Evolutionary conservation across 345 rosid genomes (phyloP).

Genomic region (Salix purpurea): DNA sequence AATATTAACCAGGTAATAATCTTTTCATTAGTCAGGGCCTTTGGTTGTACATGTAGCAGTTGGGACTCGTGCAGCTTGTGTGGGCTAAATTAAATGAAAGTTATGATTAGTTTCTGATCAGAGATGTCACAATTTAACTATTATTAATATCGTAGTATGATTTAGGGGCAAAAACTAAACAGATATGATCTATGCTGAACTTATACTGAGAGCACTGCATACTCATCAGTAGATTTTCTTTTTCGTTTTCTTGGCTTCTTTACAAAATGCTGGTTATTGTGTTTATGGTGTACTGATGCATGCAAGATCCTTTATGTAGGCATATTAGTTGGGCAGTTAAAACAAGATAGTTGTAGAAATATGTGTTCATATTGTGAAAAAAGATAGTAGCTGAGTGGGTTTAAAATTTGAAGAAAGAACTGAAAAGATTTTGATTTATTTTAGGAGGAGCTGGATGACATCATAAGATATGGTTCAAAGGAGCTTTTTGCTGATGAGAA

Average conservation of each 20-base stretch:
- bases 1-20: conserved; percentile 83
- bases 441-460: conserved; percentile 97
- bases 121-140: not conserved
- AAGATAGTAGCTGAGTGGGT: not conserved
- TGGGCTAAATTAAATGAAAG: not conserved
- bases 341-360: not conserved
- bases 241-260: not conserved
- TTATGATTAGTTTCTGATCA: not conserved
- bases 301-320: not conserved
- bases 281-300: not conserved
- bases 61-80: not conserved
- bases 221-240: not conserved
- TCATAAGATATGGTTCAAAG: conserved; percentile 94
- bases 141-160: not conserved
- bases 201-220: not conserved
- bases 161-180: not conserved
- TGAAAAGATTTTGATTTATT: conserved; percentile 14
- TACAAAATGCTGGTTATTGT: not conserved
- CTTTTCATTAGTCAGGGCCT: not conserved
- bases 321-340: not conserved
- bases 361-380: too few species aligned
- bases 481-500: conserved; percentile 96
- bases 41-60: not conserved
- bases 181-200: not conserved
- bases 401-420: not conserved